These are phyloP conservation scores for Coriolopsis trogii DNA, from an alignment of 1,284 basidiomycete species.

Conservation along the genomic window DNA sequence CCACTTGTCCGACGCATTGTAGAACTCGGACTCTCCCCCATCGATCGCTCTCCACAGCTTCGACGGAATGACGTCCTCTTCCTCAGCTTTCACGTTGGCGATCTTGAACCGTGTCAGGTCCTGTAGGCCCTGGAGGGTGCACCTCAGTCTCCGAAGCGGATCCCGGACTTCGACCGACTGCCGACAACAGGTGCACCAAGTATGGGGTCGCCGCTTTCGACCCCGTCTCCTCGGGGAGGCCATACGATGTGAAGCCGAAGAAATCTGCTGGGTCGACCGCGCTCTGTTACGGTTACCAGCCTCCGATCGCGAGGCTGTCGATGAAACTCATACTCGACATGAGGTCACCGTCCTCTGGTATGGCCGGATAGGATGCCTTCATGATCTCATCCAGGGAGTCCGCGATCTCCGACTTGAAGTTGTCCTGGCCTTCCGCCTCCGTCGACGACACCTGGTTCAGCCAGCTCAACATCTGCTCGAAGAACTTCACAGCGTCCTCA, in stretches of 20 bases:
- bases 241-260: conserved; percentile 70
- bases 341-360: conserved; percentile 38
- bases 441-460: conserved; percentile 50
- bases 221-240: conserved; percentile 50
- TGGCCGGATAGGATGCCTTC: conserved; percentile 50
- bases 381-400: conserved; percentile 64
- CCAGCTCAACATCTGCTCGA: conserved; percentile 64
- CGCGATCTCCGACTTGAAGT: conserved; percentile 52
- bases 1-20: conserved; percentile 58
- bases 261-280: conserved; percentile 41
- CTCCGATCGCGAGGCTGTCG: conserved; percentile 25
- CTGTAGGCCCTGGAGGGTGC: conserved; percentile 38
- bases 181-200: conserved; percentile 63
- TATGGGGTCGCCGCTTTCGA: conserved; percentile 72
- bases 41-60: conserved; percentile 72
- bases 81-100: conserved; percentile 28
- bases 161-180: conserved; percentile 72
- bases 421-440: conserved; percentile 46
- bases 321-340: conserved; percentile 25
- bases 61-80: conserved; percentile 51
- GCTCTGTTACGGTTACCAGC: conserved; percentile 11
- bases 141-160: conserved; percentile 62
- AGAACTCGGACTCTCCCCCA: conserved; percentile 74
- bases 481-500: conserved; percentile 63
- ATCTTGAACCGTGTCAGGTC: conserved; percentile 33